Base-by-base conservation (phyloP, 2,329 filamentous ascomycete species). In the Leptographium lundbergii region DNA sequence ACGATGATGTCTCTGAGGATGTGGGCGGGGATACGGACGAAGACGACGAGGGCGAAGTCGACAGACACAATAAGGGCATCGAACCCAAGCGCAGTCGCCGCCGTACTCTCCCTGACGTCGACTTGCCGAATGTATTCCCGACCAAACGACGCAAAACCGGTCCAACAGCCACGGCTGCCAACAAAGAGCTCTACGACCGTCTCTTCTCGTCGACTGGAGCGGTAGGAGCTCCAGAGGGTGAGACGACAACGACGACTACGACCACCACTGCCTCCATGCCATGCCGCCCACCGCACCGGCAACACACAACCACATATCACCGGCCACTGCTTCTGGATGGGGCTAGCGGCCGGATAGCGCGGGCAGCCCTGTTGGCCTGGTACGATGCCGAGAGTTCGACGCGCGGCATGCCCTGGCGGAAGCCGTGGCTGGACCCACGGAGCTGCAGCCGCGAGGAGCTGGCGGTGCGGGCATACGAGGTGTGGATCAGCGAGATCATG, bases 401-500 rank as follows among this genome's bases (percentile, higher is more conserved):
- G 1, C 79, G 80, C n/a, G 68, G 71, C 14, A 82, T 82, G 80
- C 80, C 80, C 2, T 82, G 80, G 80, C 78, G 82, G 34, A 81
- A 82, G 63, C 61, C 74, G 2, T 86, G 81, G 79, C 71, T 81
- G 57, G 70, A 82, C 58, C 77, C 76, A 11, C 14, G 10, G 13
- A 36, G 19, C n/a, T 32, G 51, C 51, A 6, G 10, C 4, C 55
- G 55, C 29, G 25, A 17, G 4, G 68, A 67, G 3, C 71, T 84
- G 13, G 76, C 78, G 60, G 75, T 71, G 34, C 77, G 82, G 54
- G 82, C 82, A 2, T 86, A 86, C 69, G 77, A 85, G 67, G 82
- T 86, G 54, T 85, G 82, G 80, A 83, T 86, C 66, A 82, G 78
- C 65, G 82, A 86, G 70, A 80, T 85, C 64, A 86, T 86, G 82